phyloP scores from a whole-genome alignment of 1,284 basidiomycete genomes.

The Trametes versicolor region DNA sequence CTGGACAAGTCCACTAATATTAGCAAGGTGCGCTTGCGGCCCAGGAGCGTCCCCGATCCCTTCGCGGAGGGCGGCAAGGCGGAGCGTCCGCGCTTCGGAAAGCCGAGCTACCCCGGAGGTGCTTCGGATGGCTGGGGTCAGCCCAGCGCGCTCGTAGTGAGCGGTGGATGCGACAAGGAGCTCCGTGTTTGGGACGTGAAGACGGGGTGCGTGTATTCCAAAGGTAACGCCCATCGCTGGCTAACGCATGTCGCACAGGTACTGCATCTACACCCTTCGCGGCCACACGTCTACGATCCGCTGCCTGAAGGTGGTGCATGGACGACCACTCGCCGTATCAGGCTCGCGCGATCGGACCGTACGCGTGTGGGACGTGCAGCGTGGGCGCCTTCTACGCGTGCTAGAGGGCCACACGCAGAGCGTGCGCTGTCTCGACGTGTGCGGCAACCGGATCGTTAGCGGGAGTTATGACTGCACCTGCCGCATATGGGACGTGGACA shows the following conservation, averaged over 20 bases:
- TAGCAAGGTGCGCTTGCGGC: conserved; percentile 20
- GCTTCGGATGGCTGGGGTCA: conserved; percentile 75
- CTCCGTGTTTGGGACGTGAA: conserved; percentile 93
- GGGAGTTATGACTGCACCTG: conserved; percentile 92
- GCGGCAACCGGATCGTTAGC: conserved; percentile 83
- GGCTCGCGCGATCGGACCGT: conserved; percentile 90
- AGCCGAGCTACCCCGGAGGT: conserved; percentile 71
- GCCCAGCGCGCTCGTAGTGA: conserved; percentile 80
- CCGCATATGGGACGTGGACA: conserved; percentile 75
- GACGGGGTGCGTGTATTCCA: conserved; percentile 65
- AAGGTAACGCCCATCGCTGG: not conserved
- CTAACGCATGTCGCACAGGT: conserved; percentile 51
- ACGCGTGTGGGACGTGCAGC: conserved; percentile 94
- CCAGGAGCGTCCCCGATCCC: conserved; percentile 22
- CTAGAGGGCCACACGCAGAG: conserved; percentile 85
- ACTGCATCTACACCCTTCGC: conserved; percentile 81
- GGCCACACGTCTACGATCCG: conserved; percentile 95
- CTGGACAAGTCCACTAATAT: conserved; percentile 38
- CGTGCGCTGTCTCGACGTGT: conserved; percentile 91
- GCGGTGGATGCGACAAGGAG: conserved; percentile 91
- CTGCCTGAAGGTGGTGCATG: conserved; percentile 90
- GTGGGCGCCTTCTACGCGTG: conserved; percentile 74
- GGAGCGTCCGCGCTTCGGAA: conserved; percentile 43
- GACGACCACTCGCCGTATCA: conserved; percentile 88
- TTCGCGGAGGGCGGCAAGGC: conserved; percentile 25